Percentiles rank a stretch among this genome's conserved stretches.
Evolutionary conservation across 2,329 filamentous ascomycete species (phyloP).

Genomic region (Aspergillus sp.): DNA sequence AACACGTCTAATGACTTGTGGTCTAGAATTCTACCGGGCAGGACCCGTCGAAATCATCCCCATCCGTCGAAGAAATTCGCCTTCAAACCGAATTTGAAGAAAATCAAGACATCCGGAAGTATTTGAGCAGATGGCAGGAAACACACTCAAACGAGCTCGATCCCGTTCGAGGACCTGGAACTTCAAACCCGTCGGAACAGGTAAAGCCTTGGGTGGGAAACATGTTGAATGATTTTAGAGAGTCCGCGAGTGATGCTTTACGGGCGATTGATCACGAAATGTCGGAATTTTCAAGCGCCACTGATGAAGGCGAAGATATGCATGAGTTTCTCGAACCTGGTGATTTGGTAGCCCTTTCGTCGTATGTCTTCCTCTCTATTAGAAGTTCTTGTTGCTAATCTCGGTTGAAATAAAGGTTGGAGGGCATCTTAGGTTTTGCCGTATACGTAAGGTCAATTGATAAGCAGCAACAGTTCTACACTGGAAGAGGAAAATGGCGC

Average conservation of each 20-base stretch:
- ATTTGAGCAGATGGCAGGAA: slow-evolving; percentile 37
- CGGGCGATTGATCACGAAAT: slow-evolving; percentile 19
- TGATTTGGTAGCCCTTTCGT: slow-evolving; percentile 33
- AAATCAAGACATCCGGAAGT: slow-evolving; percentile 36
- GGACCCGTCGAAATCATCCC: slow-evolving; percentile 3
- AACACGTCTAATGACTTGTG: slow-evolving; percentile 8
- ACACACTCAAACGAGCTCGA: slow-evolving; percentile 24
- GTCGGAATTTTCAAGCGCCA: slow-evolving; percentile 19
- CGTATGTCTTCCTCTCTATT: slow-evolving; percentile 17
- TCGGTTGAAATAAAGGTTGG: neutral
- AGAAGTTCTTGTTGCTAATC: neutral
- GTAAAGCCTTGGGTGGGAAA: slow-evolving; percentile 20
- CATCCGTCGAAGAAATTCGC: slow-evolving; percentile 22
- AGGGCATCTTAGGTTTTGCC: slow-evolving; percentile 27
- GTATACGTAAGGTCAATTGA: slow-evolving; percentile 39
- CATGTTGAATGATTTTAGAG: slow-evolving; percentile 30
- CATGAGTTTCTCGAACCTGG: slow-evolving; percentile 34
- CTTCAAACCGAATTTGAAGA: slow-evolving; percentile 29
- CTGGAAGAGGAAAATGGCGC: slow-evolving; percentile 39
- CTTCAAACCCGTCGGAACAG: slow-evolving; percentile 6
- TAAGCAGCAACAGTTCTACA: slow-evolving; percentile 41
- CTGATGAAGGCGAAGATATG: slow-evolving; percentile 25
- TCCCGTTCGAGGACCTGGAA: slow-evolving; percentile 20
- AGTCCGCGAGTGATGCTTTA: slow-evolving; percentile 20
- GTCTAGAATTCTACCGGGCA: neutral